These are phyloP conservation scores for Colletotrichum horii DNA, from an alignment of 2,329 filamentous ascomycete species.

Conservation along the genomic window DNA sequence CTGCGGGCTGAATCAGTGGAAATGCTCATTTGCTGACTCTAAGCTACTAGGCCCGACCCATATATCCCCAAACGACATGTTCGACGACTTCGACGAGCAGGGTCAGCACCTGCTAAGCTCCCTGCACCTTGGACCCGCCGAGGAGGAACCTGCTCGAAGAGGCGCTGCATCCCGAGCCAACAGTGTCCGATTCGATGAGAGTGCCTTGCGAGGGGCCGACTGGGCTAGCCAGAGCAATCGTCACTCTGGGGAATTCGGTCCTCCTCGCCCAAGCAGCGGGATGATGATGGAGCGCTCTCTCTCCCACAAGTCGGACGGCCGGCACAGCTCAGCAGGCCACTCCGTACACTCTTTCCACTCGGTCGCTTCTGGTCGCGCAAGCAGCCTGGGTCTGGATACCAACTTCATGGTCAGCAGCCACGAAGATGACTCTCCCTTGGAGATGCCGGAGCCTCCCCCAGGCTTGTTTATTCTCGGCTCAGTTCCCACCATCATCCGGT, in stretches of 20 bases:
- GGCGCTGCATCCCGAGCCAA: constrained; percentile 92
- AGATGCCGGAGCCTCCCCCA: constrained; percentile 78
- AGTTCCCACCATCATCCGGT: constrained; percentile 92
- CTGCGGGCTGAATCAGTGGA: not conserved
- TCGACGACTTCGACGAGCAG: constrained; percentile 90
- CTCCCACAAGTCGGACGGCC: constrained; percentile 94
- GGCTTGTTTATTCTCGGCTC: constrained; percentile 86
- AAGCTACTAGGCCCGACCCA: constrained; percentile 71
- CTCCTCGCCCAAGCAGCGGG: constrained; percentile 78
- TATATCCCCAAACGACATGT: constrained; percentile 81
- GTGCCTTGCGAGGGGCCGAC: constrained; percentile 84
- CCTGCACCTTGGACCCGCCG: constrained; percentile 78
- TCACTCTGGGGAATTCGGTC: constrained; percentile 82
- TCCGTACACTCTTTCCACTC: constrained; percentile 70
- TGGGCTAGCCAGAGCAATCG: constrained; percentile 81
- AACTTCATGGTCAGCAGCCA: constrained; percentile 65
- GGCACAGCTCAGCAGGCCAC: constrained; percentile 88
- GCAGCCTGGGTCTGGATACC: constrained; percentile 85
- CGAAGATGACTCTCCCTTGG: constrained; percentile 72
- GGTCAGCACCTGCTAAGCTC: constrained; percentile 80
- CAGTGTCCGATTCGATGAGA: constrained; percentile 97
- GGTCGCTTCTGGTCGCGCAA: constrained; percentile 78
- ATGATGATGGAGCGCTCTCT: constrained; percentile 90
- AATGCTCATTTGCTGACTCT: constrained; percentile 23
- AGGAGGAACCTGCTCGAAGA: constrained; percentile 84